Conservation (phyloP, 2,329 filamentous ascomycete species). For the Phialemonium atrogriseum region DNA sequence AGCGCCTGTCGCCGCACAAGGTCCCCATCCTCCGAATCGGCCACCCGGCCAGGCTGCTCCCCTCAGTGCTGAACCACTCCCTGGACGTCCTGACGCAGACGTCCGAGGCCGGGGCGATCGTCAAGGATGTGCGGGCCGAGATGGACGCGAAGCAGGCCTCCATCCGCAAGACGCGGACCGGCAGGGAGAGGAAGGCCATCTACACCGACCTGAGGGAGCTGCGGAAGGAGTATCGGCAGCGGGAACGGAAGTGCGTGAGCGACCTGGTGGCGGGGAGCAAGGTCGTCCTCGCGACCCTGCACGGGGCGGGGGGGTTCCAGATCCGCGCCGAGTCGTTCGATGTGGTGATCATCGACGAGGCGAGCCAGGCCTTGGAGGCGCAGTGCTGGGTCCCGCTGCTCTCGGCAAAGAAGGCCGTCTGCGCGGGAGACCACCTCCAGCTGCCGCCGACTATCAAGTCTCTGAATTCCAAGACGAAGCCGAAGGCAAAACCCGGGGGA, state of each 20-base stretch:
- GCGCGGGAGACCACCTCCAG: conserved; percentile 91
- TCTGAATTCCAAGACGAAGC: conserved; percentile 42
- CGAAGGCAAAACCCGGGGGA: conserved; percentile 24
- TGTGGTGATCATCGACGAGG: conserved; percentile 92
- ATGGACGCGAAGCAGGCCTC: conserved; percentile 89
- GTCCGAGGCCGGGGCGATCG: conserved; percentile 81
- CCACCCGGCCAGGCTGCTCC: conserved; percentile 83
- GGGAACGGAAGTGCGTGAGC: conserved; percentile 74
- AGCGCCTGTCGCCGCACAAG: conserved; percentile 76
- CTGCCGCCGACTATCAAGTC: conserved; percentile 93
- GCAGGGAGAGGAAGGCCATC: conserved; percentile 69
- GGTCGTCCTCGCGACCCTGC: conserved; percentile 85
- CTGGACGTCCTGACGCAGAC: conserved; percentile 86
- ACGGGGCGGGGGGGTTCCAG: conserved; percentile 83
- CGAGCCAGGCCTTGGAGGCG: conserved; percentile 88
- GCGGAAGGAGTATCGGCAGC: conserved; percentile 77
- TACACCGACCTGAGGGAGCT: conserved; percentile 81
- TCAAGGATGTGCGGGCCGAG: conserved; percentile 81
- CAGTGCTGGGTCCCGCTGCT: conserved; percentile 94
- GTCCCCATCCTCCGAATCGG: conserved; percentile 83
- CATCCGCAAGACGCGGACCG: conserved; percentile 77
- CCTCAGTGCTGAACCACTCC: conserved; percentile 80
- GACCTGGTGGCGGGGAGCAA: conserved; percentile 69
- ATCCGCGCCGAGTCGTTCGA: conserved; percentile 76
- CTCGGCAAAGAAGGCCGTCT: conserved; percentile 72